Conservation (phyloP, 805 yeast species). For the Middelhovenomyces tepae region DNA sequence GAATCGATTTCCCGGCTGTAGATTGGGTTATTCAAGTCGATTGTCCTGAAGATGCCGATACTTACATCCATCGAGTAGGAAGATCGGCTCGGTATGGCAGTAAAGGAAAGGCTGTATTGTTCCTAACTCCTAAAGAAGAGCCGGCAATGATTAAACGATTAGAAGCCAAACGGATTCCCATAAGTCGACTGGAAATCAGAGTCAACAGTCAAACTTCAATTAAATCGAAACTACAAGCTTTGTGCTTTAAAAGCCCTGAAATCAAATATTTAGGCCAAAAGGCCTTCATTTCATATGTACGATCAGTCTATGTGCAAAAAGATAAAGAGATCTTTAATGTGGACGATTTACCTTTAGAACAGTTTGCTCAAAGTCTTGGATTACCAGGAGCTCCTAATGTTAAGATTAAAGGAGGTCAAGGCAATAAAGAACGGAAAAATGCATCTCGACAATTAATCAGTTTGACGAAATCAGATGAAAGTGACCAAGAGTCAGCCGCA, state of each 20-base stretch:
- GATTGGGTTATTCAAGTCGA: slow-evolving; percentile 94
- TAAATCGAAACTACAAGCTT: slow-evolving; percentile 74
- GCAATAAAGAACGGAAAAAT: slow-evolving; percentile 66
- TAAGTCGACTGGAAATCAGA: slow-evolving; percentile 65
- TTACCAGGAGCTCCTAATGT: slow-evolving; percentile 95
- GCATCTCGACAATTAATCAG: slow-evolving; percentile 61
- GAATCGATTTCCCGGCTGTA: slow-evolving; percentile 84
- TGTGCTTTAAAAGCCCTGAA: slow-evolving; percentile 86
- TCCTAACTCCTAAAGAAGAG: slow-evolving; percentile 79
- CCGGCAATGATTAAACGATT: slow-evolving; percentile 63
- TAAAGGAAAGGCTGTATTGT: slow-evolving; percentile 69
- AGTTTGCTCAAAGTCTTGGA: slow-evolving; percentile 80
- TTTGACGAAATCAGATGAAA: slow-evolving; percentile 44
- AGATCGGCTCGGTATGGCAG: slow-evolving; percentile 84
- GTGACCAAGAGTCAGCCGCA: slow-evolving; percentile 47
- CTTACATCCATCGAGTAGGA: slow-evolving; percentile 87
- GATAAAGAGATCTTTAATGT: slow-evolving; percentile 81
- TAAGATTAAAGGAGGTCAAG: slow-evolving; percentile 48
- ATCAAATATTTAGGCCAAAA: slow-evolving; percentile 90
- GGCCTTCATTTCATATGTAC: slow-evolving; percentile 85
- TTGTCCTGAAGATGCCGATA: slow-evolving; percentile 83
- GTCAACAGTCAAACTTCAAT: slow-evolving; percentile 62
- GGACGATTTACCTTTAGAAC: slow-evolving; percentile 69
- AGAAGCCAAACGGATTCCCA: slow-evolving; percentile 53
- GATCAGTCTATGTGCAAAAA: slow-evolving; percentile 76